phyloP scores from a whole-genome alignment of 1,284 basidiomycete species.

The Ceratobasidium sp. region DNA sequence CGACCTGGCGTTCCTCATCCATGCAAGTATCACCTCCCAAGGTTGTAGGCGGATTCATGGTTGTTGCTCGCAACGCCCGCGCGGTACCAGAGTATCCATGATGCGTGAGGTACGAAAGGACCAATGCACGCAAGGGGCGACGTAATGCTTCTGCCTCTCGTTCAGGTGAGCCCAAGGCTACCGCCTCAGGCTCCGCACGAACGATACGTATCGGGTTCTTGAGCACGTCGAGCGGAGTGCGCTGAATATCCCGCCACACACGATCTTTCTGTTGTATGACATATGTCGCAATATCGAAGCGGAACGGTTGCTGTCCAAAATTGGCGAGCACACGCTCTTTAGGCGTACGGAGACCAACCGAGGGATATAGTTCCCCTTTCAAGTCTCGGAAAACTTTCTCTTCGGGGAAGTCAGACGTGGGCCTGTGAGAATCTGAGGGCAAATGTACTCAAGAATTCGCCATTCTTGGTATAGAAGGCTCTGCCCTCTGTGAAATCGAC shows the following conservation, averaged over 20 bases:
- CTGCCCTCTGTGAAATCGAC: constrained; percentile 81
- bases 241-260: constrained; percentile 69
- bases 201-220: constrained; percentile 38
- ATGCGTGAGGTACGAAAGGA: constrained; percentile 79
- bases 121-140: constrained; percentile 67
- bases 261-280: constrained; percentile 68
- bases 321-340: constrained; percentile 79
- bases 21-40: constrained; percentile 28
- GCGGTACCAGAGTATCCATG: constrained; percentile 78
- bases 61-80: constrained; percentile 61
- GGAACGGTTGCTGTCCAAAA: constrained; percentile 85
- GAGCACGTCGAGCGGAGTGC: constrained; percentile 55
- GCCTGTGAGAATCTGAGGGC: background rate
- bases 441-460: constrained; percentile 70
- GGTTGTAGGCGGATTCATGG: background rate
- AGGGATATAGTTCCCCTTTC: constrained; percentile 69
- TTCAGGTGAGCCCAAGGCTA: background rate
- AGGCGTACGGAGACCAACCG: constrained; percentile 83
- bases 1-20: constrained; percentile 37
- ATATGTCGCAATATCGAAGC: constrained; percentile 85
- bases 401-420: constrained; percentile 29
- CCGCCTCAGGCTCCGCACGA: background rate
- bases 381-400: constrained; percentile 76
- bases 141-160: constrained; percentile 43
- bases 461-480: constrained; percentile 92